Evolutionary conservation across 441 rosid genomes (phyloP), one percentile per base, ranked within the genome.

Genomic region (Gossypium trilobum): DNA sequence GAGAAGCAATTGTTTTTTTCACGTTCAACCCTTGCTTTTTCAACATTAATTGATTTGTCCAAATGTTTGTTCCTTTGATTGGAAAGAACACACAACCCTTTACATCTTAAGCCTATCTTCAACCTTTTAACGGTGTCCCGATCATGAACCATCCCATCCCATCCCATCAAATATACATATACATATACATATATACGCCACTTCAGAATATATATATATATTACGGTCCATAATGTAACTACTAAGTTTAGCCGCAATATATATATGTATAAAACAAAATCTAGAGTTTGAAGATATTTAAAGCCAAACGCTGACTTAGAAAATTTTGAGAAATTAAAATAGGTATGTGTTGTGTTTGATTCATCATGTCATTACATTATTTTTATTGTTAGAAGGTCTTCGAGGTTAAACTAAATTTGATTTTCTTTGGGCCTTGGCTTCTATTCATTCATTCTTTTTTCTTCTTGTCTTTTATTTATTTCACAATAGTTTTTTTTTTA

Each of bases 1-100:
- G 39, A 68, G 56, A 56, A 58, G n/a, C 72, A 59, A 68, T 9
- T 65, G 72, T 55, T 55, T 3, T 33, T 22, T 13, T 46, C 44
- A 46, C 27, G 57, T 71, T 62, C 67, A 62, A 55, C 25, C 11
- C 55, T 31, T 23, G 71, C 14, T 8, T 68, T 68, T 68, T 4
- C 56, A 50, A 8, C 58, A 7, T 8, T 66, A 52, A 66, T 46
- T 66, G 57, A 66, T 23, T 66, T 52, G 57, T 48, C 56, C 39
- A 25, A 66, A 23, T 23, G 14, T 25, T 67, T 48, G 58, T 50
- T 50, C 44, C 71, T 67, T 27, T 27, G 58, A 25, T 48, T n/a
- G 23, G 58, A 50, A 25, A 48, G 20, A 48, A 50, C 10, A 23
- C 10, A 17, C 16, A 10, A 4, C n/a, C 51, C 51, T 52, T 39